Conservation (phyloP, 2,329 filamentous ascomycete species). For the Septoria linicola region DNA sequence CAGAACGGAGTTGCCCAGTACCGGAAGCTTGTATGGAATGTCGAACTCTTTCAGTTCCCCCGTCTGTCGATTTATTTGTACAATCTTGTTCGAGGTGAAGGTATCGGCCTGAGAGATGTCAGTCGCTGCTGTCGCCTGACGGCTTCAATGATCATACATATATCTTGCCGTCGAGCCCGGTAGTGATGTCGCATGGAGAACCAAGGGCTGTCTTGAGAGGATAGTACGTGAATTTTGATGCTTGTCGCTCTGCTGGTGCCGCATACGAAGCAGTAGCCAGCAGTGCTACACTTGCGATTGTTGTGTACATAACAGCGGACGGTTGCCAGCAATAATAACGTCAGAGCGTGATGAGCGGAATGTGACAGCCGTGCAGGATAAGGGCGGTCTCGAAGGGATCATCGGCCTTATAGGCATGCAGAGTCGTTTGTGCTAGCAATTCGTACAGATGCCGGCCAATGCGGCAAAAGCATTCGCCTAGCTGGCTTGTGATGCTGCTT, state of each 20-base stretch:
- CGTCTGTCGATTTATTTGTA: conserved; percentile 22
- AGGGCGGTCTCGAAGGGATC: conserved; percentile 1
- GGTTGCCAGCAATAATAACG: not conserved
- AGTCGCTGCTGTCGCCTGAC: not conserved
- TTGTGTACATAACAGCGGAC: conserved; percentile 13
- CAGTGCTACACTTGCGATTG: conserved; percentile 18
- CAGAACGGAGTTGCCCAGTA: conserved; percentile 21
- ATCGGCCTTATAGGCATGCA: conserved; percentile 2
- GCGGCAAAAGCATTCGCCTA: conserved; percentile 14
- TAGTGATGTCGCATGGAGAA: conserved; percentile 25
- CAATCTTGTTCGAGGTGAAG: conserved; percentile 30
- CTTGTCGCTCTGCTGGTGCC: conserved; percentile 21
- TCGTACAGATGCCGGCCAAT: conserved; percentile 9
- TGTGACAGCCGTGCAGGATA: not conserved
- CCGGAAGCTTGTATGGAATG: conserved; percentile 27
- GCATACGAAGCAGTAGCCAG: conserved; percentile 13
- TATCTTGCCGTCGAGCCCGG: conserved; percentile 23
- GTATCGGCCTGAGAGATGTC: conserved; percentile 22
- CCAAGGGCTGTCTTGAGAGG: conserved; percentile 21
- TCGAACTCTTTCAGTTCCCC: conserved; percentile 24
- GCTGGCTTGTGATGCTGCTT: conserved; percentile 1
- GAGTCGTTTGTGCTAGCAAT: not conserved
- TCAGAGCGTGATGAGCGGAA: not conserved
- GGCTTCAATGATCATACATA: conserved; percentile 15
- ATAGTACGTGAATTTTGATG: conserved; percentile 24